A percentile compares a stretch with the other conserved stretches of the same genome.
Evolutionary conservation across 805 yeast species (phyloP).

Genomic region (Yarrowia sp.): DNA sequence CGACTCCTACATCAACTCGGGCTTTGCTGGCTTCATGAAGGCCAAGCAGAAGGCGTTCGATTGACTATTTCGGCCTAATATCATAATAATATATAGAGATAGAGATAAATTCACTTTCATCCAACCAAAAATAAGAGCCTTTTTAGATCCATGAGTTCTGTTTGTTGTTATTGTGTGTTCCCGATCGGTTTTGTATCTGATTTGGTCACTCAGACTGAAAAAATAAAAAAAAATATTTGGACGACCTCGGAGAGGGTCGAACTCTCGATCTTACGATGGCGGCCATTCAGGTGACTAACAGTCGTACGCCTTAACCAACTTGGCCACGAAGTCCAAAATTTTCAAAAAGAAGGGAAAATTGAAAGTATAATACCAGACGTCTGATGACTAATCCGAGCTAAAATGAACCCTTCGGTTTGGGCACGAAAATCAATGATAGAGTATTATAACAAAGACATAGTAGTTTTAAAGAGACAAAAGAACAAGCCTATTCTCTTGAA

Average conservation of each 20-base stretch:
- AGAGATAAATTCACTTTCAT: neutral
- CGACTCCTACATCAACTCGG: slow-evolving; percentile 17
- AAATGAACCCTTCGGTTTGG: no score
- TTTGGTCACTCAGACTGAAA: no score
- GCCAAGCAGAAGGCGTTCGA: slow-evolving; percentile 16
- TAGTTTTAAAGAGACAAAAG: no score
- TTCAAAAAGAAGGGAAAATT: neutral
- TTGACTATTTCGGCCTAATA: neutral
- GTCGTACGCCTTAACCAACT: slow-evolving; percentile 15
- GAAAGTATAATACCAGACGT: no score
- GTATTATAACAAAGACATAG: neutral
- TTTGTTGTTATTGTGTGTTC: no score
- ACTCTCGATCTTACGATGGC: slow-evolving; percentile 25
- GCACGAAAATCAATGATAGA: no score
- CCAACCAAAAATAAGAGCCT: neutral
- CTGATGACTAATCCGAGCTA: no score
- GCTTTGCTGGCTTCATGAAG: slow-evolving; percentile 17
- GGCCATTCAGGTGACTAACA: slow-evolving; percentile 4
- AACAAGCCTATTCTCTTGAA: no score
- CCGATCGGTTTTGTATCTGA: no score
- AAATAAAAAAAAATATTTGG: slow-evolving; percentile 31
- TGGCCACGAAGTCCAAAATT: neutral
- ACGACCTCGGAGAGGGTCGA: slow-evolving; percentile 22
- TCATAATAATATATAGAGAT: slow-evolving; percentile 14
- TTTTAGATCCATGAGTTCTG: no score